A percentile compares a stretch with the other conserved stretches of the same genome.
Evolutionary conservation across 1,284 basidiomycete species (phyloP).

Genomic region (Ceratobasidium sp.): DNA sequence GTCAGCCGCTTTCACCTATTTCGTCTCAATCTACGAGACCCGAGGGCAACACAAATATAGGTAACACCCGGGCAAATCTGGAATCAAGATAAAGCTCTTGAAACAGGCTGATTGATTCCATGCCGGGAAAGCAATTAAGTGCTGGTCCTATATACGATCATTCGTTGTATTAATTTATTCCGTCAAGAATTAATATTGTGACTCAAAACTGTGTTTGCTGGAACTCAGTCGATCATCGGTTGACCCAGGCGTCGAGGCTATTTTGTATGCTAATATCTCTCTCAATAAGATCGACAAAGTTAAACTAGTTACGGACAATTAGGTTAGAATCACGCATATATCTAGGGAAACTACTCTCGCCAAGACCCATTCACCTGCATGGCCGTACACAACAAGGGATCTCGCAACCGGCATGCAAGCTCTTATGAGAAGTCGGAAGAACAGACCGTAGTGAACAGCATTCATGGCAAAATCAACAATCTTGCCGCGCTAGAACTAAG

Average conservation of each 20-base stretch:
- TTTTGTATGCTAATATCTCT: conserved; percentile 22
- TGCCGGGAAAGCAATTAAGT: too few species aligned
- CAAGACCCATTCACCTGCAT: conserved; percentile 11
- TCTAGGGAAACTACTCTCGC: conserved; percentile 23
- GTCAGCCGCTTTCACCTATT: not conserved
- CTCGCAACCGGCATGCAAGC: conserved; percentile 9
- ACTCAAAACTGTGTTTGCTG: too few species aligned
- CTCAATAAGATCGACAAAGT: conserved; percentile 21
- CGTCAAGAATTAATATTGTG: too few species aligned
- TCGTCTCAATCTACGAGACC: not conserved
- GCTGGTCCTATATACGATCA: too few species aligned
- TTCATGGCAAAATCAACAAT: conserved; percentile 17
- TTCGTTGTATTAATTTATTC: too few species aligned
- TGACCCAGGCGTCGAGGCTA: conserved; percentile 21
- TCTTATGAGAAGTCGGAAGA: conserved; percentile 13
- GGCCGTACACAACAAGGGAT: conserved; percentile 20
- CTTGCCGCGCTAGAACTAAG: conserved; percentile 2
- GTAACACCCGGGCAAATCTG: not conserved
- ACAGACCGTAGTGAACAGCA: not conserved
- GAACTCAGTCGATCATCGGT: too few species aligned
- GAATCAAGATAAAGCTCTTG: not conserved
- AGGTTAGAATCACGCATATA: conserved; percentile 9
- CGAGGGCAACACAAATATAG: not conserved
- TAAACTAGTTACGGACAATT: conserved; percentile 12
- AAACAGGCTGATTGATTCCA: too few species aligned